Percentiles rank a stretch among this genome's conserved stretches.
These are phyloP conservation scores for Telfairia occidentalis DNA, from an alignment of 331 rosid species.

Conservation along the genomic window DNA sequence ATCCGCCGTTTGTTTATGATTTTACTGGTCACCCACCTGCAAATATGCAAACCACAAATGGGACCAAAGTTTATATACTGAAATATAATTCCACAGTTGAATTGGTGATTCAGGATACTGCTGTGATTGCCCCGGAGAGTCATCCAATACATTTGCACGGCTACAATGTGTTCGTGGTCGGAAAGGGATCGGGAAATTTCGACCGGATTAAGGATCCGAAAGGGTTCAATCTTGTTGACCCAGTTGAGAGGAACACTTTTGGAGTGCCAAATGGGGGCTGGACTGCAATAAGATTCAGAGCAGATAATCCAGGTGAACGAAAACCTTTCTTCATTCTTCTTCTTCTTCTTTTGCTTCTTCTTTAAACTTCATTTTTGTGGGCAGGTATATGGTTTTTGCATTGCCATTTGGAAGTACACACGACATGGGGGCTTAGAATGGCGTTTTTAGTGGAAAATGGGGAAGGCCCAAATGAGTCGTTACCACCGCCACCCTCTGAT, in stretches of 20 bases:
- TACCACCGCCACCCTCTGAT: slow-evolving; percentile 44
- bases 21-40: slow-evolving; percentile 45
- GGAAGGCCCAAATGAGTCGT: slow-evolving; percentile 30
- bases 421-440: slow-evolving; percentile 81
- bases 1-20: slow-evolving; percentile 38
- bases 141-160: slow-evolving; percentile 64
- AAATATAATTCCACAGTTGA: slow-evolving; percentile 41
- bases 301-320: slow-evolving; percentile 52
- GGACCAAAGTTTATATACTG: slow-evolving; percentile 42
- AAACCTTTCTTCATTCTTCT: neutral
- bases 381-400: slow-evolving; percentile 69
- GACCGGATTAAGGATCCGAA: slow-evolving; percentile 38
- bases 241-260: slow-evolving; percentile 62
- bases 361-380: neutral
- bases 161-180: slow-evolving; percentile 54
- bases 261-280: slow-evolving; percentile 57
- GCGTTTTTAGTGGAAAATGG: slow-evolving; percentile 62
- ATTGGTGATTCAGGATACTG: slow-evolving; percentile 53
- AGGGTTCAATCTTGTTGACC: slow-evolving; percentile 50
- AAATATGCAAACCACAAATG: slow-evolving; percentile 40
- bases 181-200: slow-evolving; percentile 54
- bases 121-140: slow-evolving; percentile 54
- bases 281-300: slow-evolving; percentile 66
- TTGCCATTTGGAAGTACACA: slow-evolving; percentile 78
- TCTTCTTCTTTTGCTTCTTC: neutral